Conservation (phyloP, 2,329 filamentous ascomycete genomes). For the Aspergillus pseudotamarii region DNA sequence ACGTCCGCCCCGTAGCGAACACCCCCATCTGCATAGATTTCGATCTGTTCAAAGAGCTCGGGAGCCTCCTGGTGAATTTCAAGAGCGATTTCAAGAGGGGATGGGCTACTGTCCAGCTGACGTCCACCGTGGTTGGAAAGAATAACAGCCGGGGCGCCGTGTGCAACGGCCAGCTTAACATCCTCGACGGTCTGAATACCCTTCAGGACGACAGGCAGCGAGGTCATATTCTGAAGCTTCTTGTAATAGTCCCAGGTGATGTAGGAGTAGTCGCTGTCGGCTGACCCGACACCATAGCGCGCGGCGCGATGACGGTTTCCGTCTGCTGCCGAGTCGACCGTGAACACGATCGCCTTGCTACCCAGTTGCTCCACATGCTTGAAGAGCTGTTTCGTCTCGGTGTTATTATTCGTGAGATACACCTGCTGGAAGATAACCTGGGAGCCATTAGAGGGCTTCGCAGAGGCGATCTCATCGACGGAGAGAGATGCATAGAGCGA, state of each 20-base stretch:
- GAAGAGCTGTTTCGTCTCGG: constrained; percentile 11
- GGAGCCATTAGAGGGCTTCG: constrained; percentile 9
- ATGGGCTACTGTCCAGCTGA: constrained; percentile 51
- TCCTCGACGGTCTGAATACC: constrained; percentile 23
- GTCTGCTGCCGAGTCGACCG: constrained; percentile 84
- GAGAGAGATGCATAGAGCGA: constrained; percentile 9
- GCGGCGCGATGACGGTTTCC: constrained; percentile 65
- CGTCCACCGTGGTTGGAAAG: constrained; percentile 60
- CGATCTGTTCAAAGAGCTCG: constrained; percentile 50
- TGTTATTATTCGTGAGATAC: constrained; percentile 13
- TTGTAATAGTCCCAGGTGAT: constrained; percentile 13
- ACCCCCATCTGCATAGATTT: constrained; percentile 57
- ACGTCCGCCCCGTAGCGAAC: constrained; percentile 55
- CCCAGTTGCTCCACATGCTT: constrained; percentile 64
- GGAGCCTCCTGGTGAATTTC: constrained; percentile 54
- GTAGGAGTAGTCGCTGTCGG: constrained; percentile 6
- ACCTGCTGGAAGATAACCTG: constrained; percentile 16
- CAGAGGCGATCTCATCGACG: constrained; percentile 15
- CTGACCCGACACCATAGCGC: constrained; percentile 10
- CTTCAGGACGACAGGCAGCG: constrained; percentile 19
- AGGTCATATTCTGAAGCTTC: constrained; percentile 9
- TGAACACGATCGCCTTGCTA: constrained; percentile 82
- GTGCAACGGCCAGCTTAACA: constrained; percentile 20
- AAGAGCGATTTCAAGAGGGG: constrained; percentile 51
- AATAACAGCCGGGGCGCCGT: constrained; percentile 48